Base-by-base conservation (phyloP, 2,329 filamentous ascomycete species). In the Fusarium sp. region DNA sequence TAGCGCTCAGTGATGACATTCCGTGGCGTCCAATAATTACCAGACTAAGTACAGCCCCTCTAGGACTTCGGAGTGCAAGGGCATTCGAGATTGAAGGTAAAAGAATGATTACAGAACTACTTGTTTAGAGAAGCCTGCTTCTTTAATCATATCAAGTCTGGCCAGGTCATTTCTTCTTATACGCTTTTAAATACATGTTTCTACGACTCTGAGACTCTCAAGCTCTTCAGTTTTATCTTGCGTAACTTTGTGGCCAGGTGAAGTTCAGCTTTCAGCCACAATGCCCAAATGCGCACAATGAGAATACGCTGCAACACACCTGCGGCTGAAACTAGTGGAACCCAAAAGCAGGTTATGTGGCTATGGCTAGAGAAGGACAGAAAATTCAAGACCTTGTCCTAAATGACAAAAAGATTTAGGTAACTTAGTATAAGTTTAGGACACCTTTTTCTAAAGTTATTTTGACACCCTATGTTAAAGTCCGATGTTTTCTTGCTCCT, bases 101-200 rank as follows among this genome's bases (percentile, higher is more conserved):
- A 33, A 18, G 11, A 14, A n/a, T 9, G 28, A 18, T 11, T 6
- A 49, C 5, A 33, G 15, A 33, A 5, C 47, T 33, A 7, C 5
- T 2, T 9, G 15, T 33, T n/a, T 13, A 2, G 22, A 8, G 3
- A 33, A 13, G 22, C 2, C 11, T 18, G 12, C 3, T 26, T 52
- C 1, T 22, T 26, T 5, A 5, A 54, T 28, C 2, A 12, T 22
- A 22, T 14, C 0, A 28, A 17, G 3, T 26, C 10, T 38, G 17
- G 0, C 1, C 18, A 15, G 18, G 10, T 3, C 3, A 14, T 22
- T 38, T 9, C 7, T 22, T 5, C 13, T 2, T 17, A 9, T 17
- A 2, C 5, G 14, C 10, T 38, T 17, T 1, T 15, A 3, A 12
- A 17, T 6, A 1, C 18, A 38, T 9, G 4, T 15, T 17, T 54